Base-by-base conservation (phyloP, 805 yeast species). In the Nakazawaea ernobii region DNA sequence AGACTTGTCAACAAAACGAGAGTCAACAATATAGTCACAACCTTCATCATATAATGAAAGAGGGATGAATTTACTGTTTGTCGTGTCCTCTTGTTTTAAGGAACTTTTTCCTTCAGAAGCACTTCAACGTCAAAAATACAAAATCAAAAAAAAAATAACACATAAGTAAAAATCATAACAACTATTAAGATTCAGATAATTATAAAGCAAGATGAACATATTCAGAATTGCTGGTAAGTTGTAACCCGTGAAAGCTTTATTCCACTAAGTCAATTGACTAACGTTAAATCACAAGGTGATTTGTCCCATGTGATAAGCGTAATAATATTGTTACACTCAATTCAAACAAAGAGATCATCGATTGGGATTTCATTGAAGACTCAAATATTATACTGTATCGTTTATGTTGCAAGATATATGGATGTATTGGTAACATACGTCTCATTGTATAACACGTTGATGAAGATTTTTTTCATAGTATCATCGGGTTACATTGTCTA, bases 331-430 rank as follows among this genome's bases (percentile, higher is more conserved):
- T 69, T 92, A 43, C 82, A 80, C 46, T 79, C 89, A 36, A 88
- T 94, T 55, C 75, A 71, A 45, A 59, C 68, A 6, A 76, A 85
- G 47, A 71, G 71, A 51, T 82, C 95, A 6, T 81, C 86, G 41
- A 77, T 80, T 29, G 99, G 99, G 39, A 77, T 94, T 42, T 90
- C 97, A 1, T 69, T 87, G 60, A 92, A 92, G 68, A 87, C 98
- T 0, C 98, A 94, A 62, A 69, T 77, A 1, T 69, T 92, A 36
- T 94, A 92, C 63, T 80, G 77, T 38, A 53, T 82, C 30, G 96
- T 89, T 15, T 90, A 80, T 57, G 60, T 79, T 38, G 74, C 90
- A 11, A 77, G 97, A 52, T 90, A 89, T 63, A 53, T 86, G 49
- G 90, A 85, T 63, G 61, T 82, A 50, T 62, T 82, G 49, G 68